Percentiles rank a stretch among this genome's conserved stretches.
Evolutionary conservation across 371 early-diverging fungal species (phyloP).

Genomic region (Mortierella sp.): DNA sequence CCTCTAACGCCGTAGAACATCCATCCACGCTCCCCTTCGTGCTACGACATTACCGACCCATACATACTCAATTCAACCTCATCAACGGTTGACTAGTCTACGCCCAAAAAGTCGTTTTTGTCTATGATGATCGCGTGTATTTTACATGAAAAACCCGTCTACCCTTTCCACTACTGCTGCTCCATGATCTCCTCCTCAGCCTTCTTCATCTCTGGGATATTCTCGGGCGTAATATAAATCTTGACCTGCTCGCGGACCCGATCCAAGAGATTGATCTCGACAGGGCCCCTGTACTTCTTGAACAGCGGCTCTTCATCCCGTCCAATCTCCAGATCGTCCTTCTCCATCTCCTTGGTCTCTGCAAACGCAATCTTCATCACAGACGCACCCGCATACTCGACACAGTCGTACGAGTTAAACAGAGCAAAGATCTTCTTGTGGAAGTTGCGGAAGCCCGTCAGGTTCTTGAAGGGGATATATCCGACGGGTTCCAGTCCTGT

Average conservation of each 20-base stretch:
- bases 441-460: constrained; percentile 76
- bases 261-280: constrained; percentile 44
- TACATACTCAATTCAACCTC: background rate
- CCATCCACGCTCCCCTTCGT: background rate
- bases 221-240: constrained; percentile 37
- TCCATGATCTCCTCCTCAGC: constrained; percentile 2
- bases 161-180: background rate
- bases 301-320: constrained; percentile 63
- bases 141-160: background rate
- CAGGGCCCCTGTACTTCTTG: constrained; percentile 48
- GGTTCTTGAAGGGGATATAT: constrained; percentile 76
- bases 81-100: no score
- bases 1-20: background rate
- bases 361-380: constrained; percentile 71
- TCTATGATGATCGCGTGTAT: constrained; percentile 1
- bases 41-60: background rate
- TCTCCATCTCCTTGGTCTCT: constrained; percentile 63
- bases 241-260: constrained; percentile 51
- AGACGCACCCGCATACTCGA: constrained; percentile 68
- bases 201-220: constrained; percentile 39
- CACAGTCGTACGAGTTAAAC: constrained; percentile 70
- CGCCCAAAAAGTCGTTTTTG: background rate
- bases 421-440: constrained; percentile 73
- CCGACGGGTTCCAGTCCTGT: constrained; percentile 70
- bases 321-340: constrained; percentile 68